Evolutionary conservation across 1,284 basidiomycete species (phyloP), one percentile per base, ranked within the genome.

Genomic region (Chalciporus sp.): DNA sequence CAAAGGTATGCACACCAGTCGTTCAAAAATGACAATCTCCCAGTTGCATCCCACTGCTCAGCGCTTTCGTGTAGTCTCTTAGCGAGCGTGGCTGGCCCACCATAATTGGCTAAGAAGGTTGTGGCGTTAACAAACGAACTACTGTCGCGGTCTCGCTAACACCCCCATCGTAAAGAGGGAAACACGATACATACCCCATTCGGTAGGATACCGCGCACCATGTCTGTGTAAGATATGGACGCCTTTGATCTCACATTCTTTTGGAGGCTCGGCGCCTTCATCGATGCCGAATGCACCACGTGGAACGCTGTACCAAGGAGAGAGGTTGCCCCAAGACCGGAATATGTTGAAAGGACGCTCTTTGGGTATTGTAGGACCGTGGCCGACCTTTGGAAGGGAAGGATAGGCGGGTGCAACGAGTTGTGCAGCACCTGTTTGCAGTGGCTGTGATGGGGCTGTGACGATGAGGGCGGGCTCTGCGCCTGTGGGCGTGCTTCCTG

Each of bases 401-500:
- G 51, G 10, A 23, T 58, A 51, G 1, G 64, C 47, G 1, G 84
- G 85, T 17, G 70, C 72, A 17, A 92, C 75, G 40, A 94, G 80
- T 43, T 87, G 80, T 1, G 86, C 77, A 14, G 86, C 83, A 11
- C 83, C 86, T 1, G 85, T 84, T 58, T 92, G 87, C 12, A 87
- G 67, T 9, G 92, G 91, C 57, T 90, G 87, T 7, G 80, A 74
- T 7, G 92, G 89, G 0, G 90, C 92, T 1, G 92, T 94, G 5
- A 78, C 81, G 17, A 94, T 79, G 20, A 94, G 74, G 2, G 79
- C 91, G 3, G 93, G 77, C 72, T 95, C 93, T 11, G 82, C 85
- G 11, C 93, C 93, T 0, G 93, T 95, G 0, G 90, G 90, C 1
- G 92, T 95, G 10, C 80, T 82, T 9, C 93, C 93, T 12, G 87